Conservation (phyloP, 257 asterid genomes). For the Petunia axillaris region DNA sequence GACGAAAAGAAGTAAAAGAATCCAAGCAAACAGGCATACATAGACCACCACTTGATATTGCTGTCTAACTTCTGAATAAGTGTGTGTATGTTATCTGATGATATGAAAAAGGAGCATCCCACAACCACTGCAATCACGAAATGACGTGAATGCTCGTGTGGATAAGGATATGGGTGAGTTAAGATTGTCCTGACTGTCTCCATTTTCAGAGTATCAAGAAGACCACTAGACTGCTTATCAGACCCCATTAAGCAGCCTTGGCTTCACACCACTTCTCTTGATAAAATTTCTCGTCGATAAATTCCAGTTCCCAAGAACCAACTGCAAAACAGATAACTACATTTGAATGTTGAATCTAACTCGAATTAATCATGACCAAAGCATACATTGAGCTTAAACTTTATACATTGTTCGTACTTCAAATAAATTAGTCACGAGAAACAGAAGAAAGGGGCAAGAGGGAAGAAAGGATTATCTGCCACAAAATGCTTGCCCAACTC, state of each 20-base stretch:
- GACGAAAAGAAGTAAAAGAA: constrained; percentile 98
- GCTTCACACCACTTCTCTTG: constrained; percentile 32
- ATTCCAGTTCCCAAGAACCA: constrained; percentile 36
- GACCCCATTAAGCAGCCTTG: constrained; percentile 56
- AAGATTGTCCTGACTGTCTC: constrained; percentile 90
- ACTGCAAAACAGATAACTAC: constrained; percentile 28
- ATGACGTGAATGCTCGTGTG: constrained; percentile 97
- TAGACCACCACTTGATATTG: constrained; percentile 99
- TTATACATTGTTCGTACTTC: neutral
- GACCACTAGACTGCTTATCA: constrained; percentile 62
- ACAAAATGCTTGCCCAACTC: constrained; percentile 13
- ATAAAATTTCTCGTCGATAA: constrained; percentile 34
- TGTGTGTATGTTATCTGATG: constrained; percentile 94
- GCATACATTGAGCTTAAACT: constrained; percentile 14
- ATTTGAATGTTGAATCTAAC: constrained; percentile 22
- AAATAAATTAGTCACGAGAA: neutral
- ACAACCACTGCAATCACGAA: constrained; percentile 92
- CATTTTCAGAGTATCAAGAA: constrained; percentile 82
- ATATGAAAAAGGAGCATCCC: constrained; percentile 95
- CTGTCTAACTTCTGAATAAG: constrained; percentile 96
- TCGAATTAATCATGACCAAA: neutral
- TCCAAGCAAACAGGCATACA: constrained; percentile 98
- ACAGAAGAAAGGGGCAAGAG: neutral
- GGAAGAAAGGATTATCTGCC: neutral
- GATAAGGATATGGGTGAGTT: constrained; percentile 87